Percentiles rank a stretch among this genome's conserved stretches.
phyloP scores from a whole-genome alignment of 192 early-diverging fungal genomes.

The Backusella tarrabulga region DNA sequence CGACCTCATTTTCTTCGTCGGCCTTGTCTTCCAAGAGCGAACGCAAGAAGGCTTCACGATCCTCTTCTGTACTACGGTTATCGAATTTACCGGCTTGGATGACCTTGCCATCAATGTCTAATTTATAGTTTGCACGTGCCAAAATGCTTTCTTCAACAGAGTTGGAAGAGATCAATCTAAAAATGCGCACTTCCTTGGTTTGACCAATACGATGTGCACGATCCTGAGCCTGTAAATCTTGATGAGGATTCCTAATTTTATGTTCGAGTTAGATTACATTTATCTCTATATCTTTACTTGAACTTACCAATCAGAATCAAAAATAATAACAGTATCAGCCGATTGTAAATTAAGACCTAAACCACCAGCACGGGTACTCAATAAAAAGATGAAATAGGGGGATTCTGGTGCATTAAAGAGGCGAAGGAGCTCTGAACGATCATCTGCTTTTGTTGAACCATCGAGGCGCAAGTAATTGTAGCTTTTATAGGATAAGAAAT shows the following conservation, averaged over 20 bases:
- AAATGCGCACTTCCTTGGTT: constrained; percentile 95
- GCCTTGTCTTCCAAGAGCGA: constrained; percentile 83
- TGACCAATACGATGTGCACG: constrained; percentile 99
- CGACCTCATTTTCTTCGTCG: constrained; percentile 68
- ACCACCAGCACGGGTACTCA: constrained; percentile 96
- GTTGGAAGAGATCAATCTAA: constrained; percentile 86
- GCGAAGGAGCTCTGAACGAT: constrained; percentile 75
- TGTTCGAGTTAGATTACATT: neutral
- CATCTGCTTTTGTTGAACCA: constrained; percentile 89
- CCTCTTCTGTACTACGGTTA: constrained; percentile 89
- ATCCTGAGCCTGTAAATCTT: constrained; percentile 98
- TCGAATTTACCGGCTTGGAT: constrained; percentile 99
- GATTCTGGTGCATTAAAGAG: constrained; percentile 83
- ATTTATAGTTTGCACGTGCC: constrained; percentile 90
- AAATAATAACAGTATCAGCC: constrained; percentile 98
- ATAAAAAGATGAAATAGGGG: constrained; percentile 83
- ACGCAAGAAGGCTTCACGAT: constrained; percentile 89
- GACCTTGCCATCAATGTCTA: constrained; percentile 97
- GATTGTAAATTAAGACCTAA: constrained; percentile 94
- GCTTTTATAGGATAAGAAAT: constrained; percentile 79
- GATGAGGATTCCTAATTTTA: constrained; percentile 80
- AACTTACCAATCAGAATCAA: constrained; percentile 92
- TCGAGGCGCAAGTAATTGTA: constrained; percentile 83
- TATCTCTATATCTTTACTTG: neutral
- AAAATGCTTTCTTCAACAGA: constrained; percentile 95